phyloP scores from a whole-genome alignment of 352 stramenopile genomes.

The Globisporangium recalcitrans region DNA sequence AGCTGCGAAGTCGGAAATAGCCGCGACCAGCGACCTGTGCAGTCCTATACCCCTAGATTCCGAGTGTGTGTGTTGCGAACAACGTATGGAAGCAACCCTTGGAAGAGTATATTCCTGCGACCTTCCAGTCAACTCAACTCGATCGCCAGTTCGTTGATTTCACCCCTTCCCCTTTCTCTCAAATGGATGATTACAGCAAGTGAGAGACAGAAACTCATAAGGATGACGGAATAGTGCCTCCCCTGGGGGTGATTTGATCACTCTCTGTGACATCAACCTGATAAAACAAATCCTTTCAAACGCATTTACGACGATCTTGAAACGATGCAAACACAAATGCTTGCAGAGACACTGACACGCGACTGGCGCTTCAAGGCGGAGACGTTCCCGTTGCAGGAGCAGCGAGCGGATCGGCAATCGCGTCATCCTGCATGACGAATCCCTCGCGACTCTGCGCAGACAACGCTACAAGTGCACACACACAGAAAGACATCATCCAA shows the following conservation, averaged over 20 bases:
- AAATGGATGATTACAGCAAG: neutral
- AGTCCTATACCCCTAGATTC: neutral
- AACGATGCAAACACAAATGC: neutral
- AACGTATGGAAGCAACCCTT: neutral
- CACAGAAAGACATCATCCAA: neutral
- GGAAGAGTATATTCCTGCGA: neutral
- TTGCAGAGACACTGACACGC: neutral
- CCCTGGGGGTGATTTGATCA: neutral
- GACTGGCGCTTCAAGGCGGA: neutral
- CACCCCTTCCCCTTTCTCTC: neutral
- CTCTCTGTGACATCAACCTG: neutral
- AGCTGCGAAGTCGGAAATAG: constrained; percentile 11
- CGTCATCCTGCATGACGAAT: constrained; percentile 17
- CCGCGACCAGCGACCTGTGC: neutral
- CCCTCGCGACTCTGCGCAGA: constrained; percentile 56
- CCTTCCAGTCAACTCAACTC: neutral
- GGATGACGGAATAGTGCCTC: neutral
- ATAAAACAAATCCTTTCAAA: neutral
- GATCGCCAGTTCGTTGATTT: neutral
- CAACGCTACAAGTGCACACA: constrained; percentile 27
- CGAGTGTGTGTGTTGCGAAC: neutral
- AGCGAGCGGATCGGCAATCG: constrained; percentile 7
- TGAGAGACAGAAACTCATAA: neutral
- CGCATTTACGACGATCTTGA: constrained; percentile 1
- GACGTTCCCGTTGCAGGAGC: neutral